Base-by-base conservation (phyloP, 495 filamentous ascomycete genomes). In the Parathielavia appendiculata region DNA sequence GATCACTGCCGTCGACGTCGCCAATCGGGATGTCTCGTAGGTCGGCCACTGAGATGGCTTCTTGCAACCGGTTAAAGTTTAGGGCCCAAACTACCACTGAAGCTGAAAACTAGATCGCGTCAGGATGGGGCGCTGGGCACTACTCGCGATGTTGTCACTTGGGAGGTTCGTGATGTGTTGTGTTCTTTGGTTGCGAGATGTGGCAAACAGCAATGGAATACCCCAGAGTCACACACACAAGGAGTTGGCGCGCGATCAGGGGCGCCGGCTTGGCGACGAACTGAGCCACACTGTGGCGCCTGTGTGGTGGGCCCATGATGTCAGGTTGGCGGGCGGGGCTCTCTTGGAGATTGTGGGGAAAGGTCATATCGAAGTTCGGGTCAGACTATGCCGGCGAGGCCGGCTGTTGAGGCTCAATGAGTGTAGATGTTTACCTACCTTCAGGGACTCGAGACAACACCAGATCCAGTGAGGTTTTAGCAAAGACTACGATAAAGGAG, bases 271-370 rank as follows among this genome's bases (percentile, higher is more conserved):
- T 54, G 51, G 52, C 58, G 38, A 16, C 6, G n/a, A 1, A 34
- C 58, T 55, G 54, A 61, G 62, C 62, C 62, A 64, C 62, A 51
- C 2, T 64, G 58, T 54, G 61, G 61, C 57, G 13, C 44, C n/a
- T 43, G 4, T 10, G 3, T 11, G 13, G 4, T n/a, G 4, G 43
- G 11, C 3, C 14, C 20, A 61, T 64, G 62, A 64, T 61, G 62
- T 61, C 58, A 64, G 58, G 22, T 16, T 4, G 51, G 40, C 30
- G 5, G 9, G 56, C n/a, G n/a, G n/a, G n/a, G n/a, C n/a, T n/a
- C 26, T 14, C 17, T 34, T 50, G 45, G 35, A 22, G 13, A 41
- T 36, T 30, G 17, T 50, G 36, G 38, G 47, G 55, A 23, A 13
- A 4, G 19, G 22, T 13, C 16, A n/a, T 6, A 43, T 16, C 16